These are phyloP conservation scores for Conticribra weissflogii DNA, from an alignment of 108 stramenopile genomes.

Conservation along the genomic window DNA sequence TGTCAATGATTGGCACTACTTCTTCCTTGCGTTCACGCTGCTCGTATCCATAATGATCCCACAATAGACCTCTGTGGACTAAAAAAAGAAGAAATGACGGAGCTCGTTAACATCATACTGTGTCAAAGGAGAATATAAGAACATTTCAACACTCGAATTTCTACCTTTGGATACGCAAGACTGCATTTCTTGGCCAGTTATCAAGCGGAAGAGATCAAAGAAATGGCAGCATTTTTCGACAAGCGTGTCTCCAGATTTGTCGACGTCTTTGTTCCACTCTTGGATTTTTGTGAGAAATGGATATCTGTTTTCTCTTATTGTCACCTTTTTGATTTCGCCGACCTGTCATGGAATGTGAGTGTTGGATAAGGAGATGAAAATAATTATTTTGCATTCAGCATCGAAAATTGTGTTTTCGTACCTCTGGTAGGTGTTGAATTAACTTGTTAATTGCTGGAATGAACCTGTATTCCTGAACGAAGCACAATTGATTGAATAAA, in stretches of 20 bases:
- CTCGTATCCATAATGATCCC: conserved; percentile 59
- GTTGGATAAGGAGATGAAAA: neutral
- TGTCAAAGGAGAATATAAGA: conserved; percentile 5
- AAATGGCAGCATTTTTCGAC: conserved; percentile 91
- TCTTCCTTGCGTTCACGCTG: conserved; percentile 30
- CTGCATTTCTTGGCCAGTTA: conserved; percentile 74
- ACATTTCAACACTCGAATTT: neutral
- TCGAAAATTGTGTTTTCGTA: conserved; percentile 5
- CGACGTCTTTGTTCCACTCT: conserved; percentile 78
- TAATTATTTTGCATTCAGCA: neutral
- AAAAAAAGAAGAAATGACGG: conserved; percentile 4
- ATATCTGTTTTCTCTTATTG: conserved; percentile 85
- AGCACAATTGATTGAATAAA: no score
- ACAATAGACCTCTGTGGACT: conserved; percentile 70
- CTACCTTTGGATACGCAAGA: conserved; percentile 48
- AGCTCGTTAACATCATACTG: neutral
- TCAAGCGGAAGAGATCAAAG: conserved; percentile 85
- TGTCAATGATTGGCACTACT: conserved; percentile 75
- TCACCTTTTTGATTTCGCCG: conserved; percentile 80
- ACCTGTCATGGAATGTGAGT: conserved; percentile 59
- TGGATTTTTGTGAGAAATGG: conserved; percentile 83
- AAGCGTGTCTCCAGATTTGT: conserved; percentile 79
- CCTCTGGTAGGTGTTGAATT: conserved; percentile 54
- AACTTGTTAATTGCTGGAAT: conserved; percentile 85
- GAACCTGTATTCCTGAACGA: conserved; percentile 87